phyloP scores from a whole-genome alignment of 208 protist genomes.

The Trypanosoma congolense region DNA sequence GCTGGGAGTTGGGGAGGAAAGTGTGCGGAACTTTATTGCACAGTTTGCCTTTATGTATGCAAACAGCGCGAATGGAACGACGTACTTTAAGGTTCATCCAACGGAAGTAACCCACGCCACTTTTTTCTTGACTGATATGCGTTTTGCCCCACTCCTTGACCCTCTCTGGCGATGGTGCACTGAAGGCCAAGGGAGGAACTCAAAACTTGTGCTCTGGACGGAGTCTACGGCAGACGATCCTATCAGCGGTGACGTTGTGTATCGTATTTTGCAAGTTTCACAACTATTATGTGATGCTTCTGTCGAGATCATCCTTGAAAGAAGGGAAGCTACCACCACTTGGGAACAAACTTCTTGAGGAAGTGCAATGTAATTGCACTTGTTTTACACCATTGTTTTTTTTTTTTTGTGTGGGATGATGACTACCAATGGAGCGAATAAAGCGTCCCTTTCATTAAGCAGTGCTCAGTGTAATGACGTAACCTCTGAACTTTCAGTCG shows the following conservation, averaged over 20 bases:
- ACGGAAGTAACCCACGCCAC: slow-evolving; percentile 26
- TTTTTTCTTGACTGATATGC: slow-evolving; percentile 25
- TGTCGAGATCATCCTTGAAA: slow-evolving; percentile 17
- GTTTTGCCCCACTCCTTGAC: slow-evolving; percentile 24
- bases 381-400: too few species aligned
- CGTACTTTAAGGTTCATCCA: slow-evolving; percentile 29
- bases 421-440: too few species aligned
- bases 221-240: neutral
- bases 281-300: slow-evolving; percentile 9
- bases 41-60: slow-evolving; percentile 65
- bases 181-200: neutral
- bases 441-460: too few species aligned
- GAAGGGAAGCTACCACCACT: neutral
- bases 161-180: slow-evolving; percentile 30
- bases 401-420: too few species aligned
- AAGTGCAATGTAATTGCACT: too few species aligned
- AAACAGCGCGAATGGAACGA: slow-evolving; percentile 33
- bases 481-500: too few species aligned
- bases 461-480: too few species aligned
- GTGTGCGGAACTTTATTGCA: slow-evolving; percentile 19
- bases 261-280: slow-evolving; percentile 14
- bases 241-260: neutral
- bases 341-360: neutral
- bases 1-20: neutral
- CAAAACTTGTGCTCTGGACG: slow-evolving; percentile 1